Percentiles rank a stretch among this genome's conserved stretches.
phyloP scores from a whole-genome alignment of 2,329 filamentous ascomycete species.

The Byssoonygena ceratinophila region DNA sequence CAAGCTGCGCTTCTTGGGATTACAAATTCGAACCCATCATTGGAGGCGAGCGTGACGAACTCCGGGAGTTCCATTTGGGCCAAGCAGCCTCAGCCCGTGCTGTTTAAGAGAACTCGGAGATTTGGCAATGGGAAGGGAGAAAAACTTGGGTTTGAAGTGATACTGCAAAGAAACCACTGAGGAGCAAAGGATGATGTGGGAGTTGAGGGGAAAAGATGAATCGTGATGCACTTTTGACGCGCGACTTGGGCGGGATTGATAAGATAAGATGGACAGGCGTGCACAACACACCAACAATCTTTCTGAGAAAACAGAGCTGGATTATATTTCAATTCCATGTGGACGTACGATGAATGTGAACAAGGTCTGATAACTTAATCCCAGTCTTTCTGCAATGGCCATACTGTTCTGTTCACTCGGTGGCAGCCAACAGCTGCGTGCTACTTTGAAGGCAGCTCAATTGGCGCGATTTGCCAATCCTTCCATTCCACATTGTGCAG shows the following conservation, averaged over 20 bases:
- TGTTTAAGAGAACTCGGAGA: not conserved
- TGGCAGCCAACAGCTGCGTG: not conserved
- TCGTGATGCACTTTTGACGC: not conserved
- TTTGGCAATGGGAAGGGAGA: not conserved
- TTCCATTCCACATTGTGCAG: not conserved
- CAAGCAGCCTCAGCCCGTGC: not conserved
- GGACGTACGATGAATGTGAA: too few relatives aligned
- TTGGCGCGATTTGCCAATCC: not conserved
- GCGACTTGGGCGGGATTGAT: constrained; percentile 1
- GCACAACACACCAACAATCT: too few relatives aligned
- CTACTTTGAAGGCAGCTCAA: not conserved
- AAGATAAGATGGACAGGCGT: constrained; percentile 12
- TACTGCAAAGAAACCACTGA: too few relatives aligned
- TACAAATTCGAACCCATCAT: constrained; percentile 55
- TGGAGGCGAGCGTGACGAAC: constrained; percentile 54
- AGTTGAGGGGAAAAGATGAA: too few relatives aligned
- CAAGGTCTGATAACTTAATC: too few relatives aligned
- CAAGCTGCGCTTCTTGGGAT: constrained; percentile 51
- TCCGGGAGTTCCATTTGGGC: constrained; percentile 29
- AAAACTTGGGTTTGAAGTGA: too few relatives aligned
- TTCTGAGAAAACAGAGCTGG: too few relatives aligned
- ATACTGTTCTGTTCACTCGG: not conserved
- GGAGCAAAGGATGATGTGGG: too few relatives aligned
- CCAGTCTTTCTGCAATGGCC: not conserved
- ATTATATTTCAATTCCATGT: too few relatives aligned